Base-by-base conservation (phyloP, 306 rosid genomes). In the Vicia villosa region DNA sequence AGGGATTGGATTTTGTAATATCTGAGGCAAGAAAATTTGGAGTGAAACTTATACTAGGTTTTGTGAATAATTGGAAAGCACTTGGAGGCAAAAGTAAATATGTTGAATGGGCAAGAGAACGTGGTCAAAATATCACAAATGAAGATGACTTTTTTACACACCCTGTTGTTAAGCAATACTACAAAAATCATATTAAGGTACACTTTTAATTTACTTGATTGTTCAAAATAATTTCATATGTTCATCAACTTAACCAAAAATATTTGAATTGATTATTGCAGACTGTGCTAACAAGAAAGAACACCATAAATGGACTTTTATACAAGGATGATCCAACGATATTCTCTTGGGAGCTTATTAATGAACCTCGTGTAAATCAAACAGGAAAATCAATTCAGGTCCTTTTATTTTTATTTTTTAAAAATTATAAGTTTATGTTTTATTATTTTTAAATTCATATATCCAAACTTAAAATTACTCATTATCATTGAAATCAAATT, bases 291-390 rank as follows among this genome's bases (percentile, higher is more conserved):
- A 74, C 40, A 2, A 74, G 78, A 74, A 74, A 41, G 0, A 74
- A 74, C 10, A 65, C 50, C 3, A 32, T 74, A 8, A 64, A 16
- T 42, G 78, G 78, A 14, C 5, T 74, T 36, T 1, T 28, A 42
- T 74, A 74, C 38, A 65, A 74, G 38, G 57, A 74, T 3, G 78
- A 74, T 1, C 66, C 66, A 1, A 42, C 78, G 32, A 65, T 74
- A 54, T 74, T 74, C 7, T 57, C 80, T 22, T 74, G 80, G 86
- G 86, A 82, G 50, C 83, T 82, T 17, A 78, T 82, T 5, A 82
- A 82, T 43, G 86, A 82, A 52, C 86, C 86, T 32, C 83, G 75
- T 43, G 12, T 30, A 20, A n/a, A 9, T 28, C 75, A 82, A 22
- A 15, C 78, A 1, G 83, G 83, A 6, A 69, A 62, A 64, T 32